Evolutionary conservation across 2,329 filamentous ascomycete species (phyloP), one percentile per base, ranked within the genome.

Genomic region (Lachnellula subtilissima): DNA sequence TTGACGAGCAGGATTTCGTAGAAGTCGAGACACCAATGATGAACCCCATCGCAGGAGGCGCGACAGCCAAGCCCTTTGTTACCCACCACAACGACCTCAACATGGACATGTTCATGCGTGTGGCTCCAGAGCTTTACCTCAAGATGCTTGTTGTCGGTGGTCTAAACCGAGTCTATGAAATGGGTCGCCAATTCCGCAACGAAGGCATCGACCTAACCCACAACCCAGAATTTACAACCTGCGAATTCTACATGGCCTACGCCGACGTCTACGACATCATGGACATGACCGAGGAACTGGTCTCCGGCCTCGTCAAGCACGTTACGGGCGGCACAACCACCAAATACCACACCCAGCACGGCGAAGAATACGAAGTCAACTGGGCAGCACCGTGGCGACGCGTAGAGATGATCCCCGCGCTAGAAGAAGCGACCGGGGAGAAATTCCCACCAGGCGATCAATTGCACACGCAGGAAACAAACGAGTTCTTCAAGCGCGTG

Each of bases 1-100:
- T 99, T 65, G 89, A 97, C 67, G 83, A 87, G 65, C 82, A 87
- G 53, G 89, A 93, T 67, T 99, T 99, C 73, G 80, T 91, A 54
- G 92, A 97, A 72, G 92, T 97, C 25, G 91, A 97, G 76, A 99
- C 94, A 0, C 93, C 94, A 5, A 97, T 97, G 84, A 92, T 99
- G 83, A 95, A 96, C 72, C 84, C 89, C 68, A 96, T 96, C 70
- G 91, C 94, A 32, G 95, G 94, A 65, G 94, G 94, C 70, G 94
- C 94, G 36, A 97, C 94, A 1, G 94, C 94, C 57, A 91, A 89
- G 77, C 94, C 94, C 5, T 99, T 99, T 75, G 80, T 89, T 65
- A 97, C 94, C 14, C 88, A 96, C 74, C 94, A 97, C 78, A 99
- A 99, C 74, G 94, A 97, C 52, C 82, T 94, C 51, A 84, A 96